A percentile compares a stretch with the other conserved stretches of the same genome.
Conservation (phyloP, 768 basidiomycete genomes). For the Kwoniella shandongensis region DNA sequence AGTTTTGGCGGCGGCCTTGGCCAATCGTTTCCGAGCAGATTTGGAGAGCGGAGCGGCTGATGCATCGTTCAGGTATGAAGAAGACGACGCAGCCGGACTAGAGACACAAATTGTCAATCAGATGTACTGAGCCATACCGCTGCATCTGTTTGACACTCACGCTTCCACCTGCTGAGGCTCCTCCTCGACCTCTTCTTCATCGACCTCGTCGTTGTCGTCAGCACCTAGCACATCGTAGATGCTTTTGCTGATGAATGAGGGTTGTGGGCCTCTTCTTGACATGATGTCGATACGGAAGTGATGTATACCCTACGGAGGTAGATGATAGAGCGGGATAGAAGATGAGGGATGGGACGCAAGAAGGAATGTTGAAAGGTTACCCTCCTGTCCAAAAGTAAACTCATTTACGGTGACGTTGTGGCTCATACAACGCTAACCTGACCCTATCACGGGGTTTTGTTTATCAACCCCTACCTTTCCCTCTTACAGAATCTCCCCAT, state of each 20-base stretch:
- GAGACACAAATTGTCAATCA: too few relatives aligned
- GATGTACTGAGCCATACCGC: not conserved
- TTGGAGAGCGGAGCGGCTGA: slow-evolving; percentile 28
- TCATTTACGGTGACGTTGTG: not conserved
- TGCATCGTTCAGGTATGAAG: not conserved
- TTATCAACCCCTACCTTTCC: too few relatives aligned
- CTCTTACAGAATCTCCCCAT: too few relatives aligned
- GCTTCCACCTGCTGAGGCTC: slow-evolving; percentile 6
- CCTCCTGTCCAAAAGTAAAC: too few relatives aligned
- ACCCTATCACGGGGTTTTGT: too few relatives aligned
- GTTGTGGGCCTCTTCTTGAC: slow-evolving; percentile 22
- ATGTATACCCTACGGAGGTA: not conserved
- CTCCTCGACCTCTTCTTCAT: slow-evolving; percentile 34
- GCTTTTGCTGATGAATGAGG: slow-evolving; percentile 25
- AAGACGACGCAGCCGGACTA: not conserved
- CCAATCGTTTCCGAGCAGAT: slow-evolving; percentile 33
- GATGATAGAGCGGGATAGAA: not conserved
- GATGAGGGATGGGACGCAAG: too few relatives aligned
- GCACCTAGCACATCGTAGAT: slow-evolving; percentile 33
- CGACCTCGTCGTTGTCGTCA: slow-evolving; percentile 25
- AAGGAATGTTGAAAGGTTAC: too few relatives aligned
- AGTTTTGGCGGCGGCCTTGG: slow-evolving; percentile 23
- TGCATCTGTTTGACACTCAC: not conserved
- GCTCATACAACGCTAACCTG: too few relatives aligned
- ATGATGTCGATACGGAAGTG: slow-evolving; percentile 3